Evolutionary conservation across 2,329 filamentous ascomycete species (phyloP).

Genomic region (Phaeophleospora eucalypticola): DNA sequence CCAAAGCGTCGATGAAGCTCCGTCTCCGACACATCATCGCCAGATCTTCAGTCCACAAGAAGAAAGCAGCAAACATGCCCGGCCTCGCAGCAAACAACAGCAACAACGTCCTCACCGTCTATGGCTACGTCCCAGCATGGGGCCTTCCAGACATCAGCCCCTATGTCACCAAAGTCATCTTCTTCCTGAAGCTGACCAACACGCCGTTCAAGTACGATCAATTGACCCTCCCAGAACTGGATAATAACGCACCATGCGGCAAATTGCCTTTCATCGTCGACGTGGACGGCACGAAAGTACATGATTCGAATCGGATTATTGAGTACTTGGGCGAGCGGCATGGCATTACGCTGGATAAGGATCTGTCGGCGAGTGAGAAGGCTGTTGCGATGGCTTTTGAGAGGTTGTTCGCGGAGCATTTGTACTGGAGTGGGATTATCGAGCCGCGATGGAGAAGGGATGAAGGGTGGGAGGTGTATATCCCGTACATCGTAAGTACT

Average conservation of each 20-base stretch:
- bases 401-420: no score
- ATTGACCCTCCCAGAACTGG: slow-evolving; percentile 4
- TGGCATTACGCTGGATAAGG: no score
- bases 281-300: slow-evolving; percentile 10
- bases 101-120: slow-evolving; percentile 10
- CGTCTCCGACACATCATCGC: no score
- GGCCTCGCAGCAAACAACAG: not conserved
- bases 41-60: no score
- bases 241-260: slow-evolving; percentile 6
- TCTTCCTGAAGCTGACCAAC: slow-evolving; percentile 10
- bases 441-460: slow-evolving; percentile 10
- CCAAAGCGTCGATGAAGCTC: no score
- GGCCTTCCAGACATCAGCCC: slow-evolving; percentile 11
- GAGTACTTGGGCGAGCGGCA: no score
- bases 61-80: no score
- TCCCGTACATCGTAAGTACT: slow-evolving; percentile 8
- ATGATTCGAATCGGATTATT: slow-evolving; percentile 8
- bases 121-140: slow-evolving; percentile 12
- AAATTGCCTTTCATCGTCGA: slow-evolving; percentile 12
- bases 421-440: no score
- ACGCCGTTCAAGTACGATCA: slow-evolving; percentile 8
- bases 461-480: slow-evolving; percentile 9
- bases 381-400: no score
- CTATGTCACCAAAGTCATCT: slow-evolving; percentile 11
- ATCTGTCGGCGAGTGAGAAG: no score